Base-by-base conservation (phyloP, 805 yeast genomes). In the Blastobotrys peoriensis region DNA sequence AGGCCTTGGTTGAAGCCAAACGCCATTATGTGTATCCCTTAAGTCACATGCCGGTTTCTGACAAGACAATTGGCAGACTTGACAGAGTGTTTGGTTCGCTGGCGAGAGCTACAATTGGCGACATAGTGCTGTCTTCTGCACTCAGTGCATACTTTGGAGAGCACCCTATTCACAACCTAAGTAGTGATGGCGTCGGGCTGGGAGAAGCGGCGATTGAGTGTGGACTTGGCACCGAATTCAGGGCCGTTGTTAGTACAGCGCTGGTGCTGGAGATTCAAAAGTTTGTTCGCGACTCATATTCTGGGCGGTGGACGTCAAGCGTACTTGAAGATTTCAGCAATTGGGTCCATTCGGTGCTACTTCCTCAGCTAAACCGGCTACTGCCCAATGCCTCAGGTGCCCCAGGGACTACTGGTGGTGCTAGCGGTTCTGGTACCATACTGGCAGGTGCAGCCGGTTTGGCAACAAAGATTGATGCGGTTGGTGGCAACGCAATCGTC, bases 371-470 rank as follows among this genome's bases (percentile, higher is more conserved):
- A 6, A 41, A 38, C 9, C 22, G 30, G 15, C 22, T 56, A 20
- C 17, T 56, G 8, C n/a, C n/a, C n/a, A n/a, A n/a, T n/a, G n/a
- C n/a, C n/a, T n/a, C n/a, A n/a, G n/a, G n/a, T n/a, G n/a, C n/a
- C n/a, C n/a, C n/a, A n/a, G 53, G 45, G 6, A 13, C 25, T 8
- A 22, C 27, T 9, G 37, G 28, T 15, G 46, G 33, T 17, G 22
- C 33, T 5, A 47, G 56, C 2, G 55, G n/a, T n/a, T n/a, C n/a
- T n/a, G n/a, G n/a, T n/a, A n/a, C n/a, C n/a, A n/a, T n/a, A n/a
- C n/a, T n/a, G n/a, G n/a, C n/a, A n/a, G n/a, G n/a, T n/a, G 51
- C 5, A 33, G 66, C 15, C 60, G 79, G 21, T 36, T 21, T 36
- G 17, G 27, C 27, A 17, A n/a, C n/a, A 3, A 30, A 40, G 15